Evolutionary conservation across 2,329 filamentous ascomycete genomes (phyloP), one percentile per base, ranked within the genome.

Genomic region (Fusarium solani-melongenae): DNA sequence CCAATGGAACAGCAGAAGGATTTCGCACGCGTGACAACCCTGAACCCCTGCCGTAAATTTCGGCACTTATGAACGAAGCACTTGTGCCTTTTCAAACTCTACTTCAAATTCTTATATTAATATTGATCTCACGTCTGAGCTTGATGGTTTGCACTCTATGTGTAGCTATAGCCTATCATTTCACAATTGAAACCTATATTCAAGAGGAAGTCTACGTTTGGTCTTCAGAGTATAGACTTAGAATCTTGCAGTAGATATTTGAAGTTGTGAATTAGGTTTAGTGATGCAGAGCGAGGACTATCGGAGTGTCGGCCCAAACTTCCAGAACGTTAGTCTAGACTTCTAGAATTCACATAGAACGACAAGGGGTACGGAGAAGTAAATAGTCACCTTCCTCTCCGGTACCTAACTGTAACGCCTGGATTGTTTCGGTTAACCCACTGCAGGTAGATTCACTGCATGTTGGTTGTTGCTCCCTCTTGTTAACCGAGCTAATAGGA

Each of bases 161-260:
- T 9, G 2, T 7, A 5, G 15, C 1, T 12, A 49, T 29, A 49
- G 24, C 5, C 8, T 3, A n/a, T 2, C 15, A 49, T 12, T 4
- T 49, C 24, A 6, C 12, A 10, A 4, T 17, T 15, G 15, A 29
- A 17, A 17, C 17, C 3, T 2, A 12, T 17, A 27, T 12, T n/a
- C 5, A 12, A 29, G 44, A 49, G 17, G 5, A 27, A 29, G 15
- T 12, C 29, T 27, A n/a, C 8, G 6, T 29, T 29, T 29, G 10
- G 29, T 29, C 5, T 12, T 51, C 7, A n/a, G 15, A 51, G 29
- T 29, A 6, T 8, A 12, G 3, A n/a, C 24, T 9, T n/a, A 3
- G 9, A 5, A 0, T 49, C 6, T 9, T 7, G 12, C 27, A n/a
- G 5, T 0, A 11, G 7, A n/a, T 7, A 5, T n/a, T 5, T n/a